Conservation (phyloP, 2,329 filamentous ascomycete species). For the Fusarium subglutinans region DNA sequence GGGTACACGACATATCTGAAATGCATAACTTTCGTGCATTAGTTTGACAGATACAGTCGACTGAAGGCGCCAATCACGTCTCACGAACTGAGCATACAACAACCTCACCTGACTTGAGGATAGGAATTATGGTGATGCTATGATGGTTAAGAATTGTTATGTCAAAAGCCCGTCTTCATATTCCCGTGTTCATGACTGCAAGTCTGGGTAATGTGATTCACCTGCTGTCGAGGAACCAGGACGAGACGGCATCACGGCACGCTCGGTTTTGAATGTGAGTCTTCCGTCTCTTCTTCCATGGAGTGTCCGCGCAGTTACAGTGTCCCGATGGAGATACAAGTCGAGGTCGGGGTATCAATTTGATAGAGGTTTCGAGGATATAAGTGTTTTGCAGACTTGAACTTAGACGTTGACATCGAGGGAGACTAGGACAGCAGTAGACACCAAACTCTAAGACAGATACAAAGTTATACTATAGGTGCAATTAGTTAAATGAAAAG, state of each 20-base stretch:
- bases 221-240: fast-evolving
- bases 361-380: no score
- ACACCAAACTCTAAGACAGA: no score
- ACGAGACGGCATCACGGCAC: no score
- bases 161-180: not conserved
- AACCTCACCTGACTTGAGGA: not conserved
- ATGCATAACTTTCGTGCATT: not conserved
- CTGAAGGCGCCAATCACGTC: not conserved
- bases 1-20: not conserved
- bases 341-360: not conserved
- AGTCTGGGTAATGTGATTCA: no score
- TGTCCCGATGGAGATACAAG: fast-evolving
- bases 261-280: not conserved
- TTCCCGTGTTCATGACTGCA: not conserved
- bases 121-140: no score
- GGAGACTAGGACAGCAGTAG: not conserved
- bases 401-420: not conserved
- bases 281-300: no score
- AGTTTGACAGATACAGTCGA: not conserved
- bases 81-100: not conserved
- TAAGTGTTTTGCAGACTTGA: not conserved
- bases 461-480: not conserved
- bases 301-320: fast-evolving
- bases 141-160: no score
- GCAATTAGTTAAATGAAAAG: not conserved